Conservation (phyloP, 164 flowering plant species). For the Hamamelis virginiana region DNA sequence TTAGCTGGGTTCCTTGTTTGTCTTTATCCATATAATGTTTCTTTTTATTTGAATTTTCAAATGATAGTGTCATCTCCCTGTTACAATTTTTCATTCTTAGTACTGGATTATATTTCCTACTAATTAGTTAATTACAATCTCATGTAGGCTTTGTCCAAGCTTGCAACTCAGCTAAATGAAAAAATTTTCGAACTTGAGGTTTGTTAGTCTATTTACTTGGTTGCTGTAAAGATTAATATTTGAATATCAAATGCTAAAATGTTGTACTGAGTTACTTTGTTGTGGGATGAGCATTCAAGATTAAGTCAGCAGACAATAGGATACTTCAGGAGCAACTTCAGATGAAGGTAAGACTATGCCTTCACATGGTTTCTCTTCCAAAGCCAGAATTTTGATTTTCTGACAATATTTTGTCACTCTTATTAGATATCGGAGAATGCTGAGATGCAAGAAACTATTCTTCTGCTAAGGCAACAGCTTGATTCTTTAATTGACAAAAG, state of each 20-base stretch:
- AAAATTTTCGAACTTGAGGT: constrained; percentile 89
- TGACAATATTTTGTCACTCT: constrained; percentile 4
- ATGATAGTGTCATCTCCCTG: neutral
- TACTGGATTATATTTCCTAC: neutral
- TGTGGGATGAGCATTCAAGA: constrained; percentile 36
- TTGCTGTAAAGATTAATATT: neutral
- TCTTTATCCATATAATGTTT: too few relatives aligned
- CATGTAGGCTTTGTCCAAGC: constrained; percentile 65
- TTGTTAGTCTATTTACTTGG: constrained; percentile 23
- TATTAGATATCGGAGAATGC: constrained; percentile 59
- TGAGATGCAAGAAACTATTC: constrained; percentile 79
- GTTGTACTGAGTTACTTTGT: constrained; percentile 19
- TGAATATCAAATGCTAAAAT: neutral
- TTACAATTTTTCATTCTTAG: neutral
- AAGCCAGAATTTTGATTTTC: neutral
- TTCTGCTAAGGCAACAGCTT: constrained; percentile 62
- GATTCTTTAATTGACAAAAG: constrained; percentile 36
- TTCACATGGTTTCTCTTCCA: neutral
- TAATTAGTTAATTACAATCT: constrained; percentile 2
- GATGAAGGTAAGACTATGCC: constrained; percentile 47
- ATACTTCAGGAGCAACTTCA: constrained; percentile 84
- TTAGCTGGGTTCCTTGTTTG: too few relatives aligned
- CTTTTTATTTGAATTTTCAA: neutral
- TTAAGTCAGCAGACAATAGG: constrained; percentile 82
- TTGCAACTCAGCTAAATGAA: constrained; percentile 70